Base-by-base conservation (phyloP, 306 rosid genomes). In the Corylus americana region DNA sequence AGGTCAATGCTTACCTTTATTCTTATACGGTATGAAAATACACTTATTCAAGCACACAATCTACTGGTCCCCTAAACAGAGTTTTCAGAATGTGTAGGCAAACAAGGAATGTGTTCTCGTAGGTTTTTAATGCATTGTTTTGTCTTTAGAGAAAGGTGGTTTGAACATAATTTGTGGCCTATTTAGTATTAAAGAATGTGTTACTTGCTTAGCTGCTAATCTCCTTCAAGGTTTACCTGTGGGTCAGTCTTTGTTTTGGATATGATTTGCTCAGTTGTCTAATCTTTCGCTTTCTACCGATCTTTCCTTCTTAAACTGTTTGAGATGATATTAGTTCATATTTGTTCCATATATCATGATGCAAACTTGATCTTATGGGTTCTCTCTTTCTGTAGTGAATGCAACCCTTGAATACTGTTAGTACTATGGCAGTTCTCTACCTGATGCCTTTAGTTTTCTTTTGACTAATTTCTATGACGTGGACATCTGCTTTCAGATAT, bases 401-500 rank as follows among this genome's bases (percentile, higher is more conserved):
- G 50, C 13, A 9, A 20, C 62, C 45, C 44, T 69, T 9, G 20
- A 53, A 35, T 53, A n/a, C 53, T 61, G 74, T 11, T 62, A 39
- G 5, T 70, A 50, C 35, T 67, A 2, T 8, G 48, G 71, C 44
- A 39, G 44, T 58, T 4, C 69, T 67, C 35, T 73, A 49, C 47
- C 53, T 74, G 74, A 49, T 55, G 48, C 49, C 77, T 70, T 35
- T 42, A 55, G 51, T 71, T 29, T 83, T 25, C 55, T 70, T 55
- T 76, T 79, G 73, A 70, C 76, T 55, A 75, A 72, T 16, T 7
- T 74, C n/a, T 74, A 20, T 70, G 68, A 77, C 50, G 37, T 50
- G 57, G 80, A 53, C 79, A 75, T 78, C 50, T 86, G 22, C 80
- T 77, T 88, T 83, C 94, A 94, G 98, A 74, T 90, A 85, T 77